Conservation (phyloP, 83 land plant species). For the Picea abies region DNA sequence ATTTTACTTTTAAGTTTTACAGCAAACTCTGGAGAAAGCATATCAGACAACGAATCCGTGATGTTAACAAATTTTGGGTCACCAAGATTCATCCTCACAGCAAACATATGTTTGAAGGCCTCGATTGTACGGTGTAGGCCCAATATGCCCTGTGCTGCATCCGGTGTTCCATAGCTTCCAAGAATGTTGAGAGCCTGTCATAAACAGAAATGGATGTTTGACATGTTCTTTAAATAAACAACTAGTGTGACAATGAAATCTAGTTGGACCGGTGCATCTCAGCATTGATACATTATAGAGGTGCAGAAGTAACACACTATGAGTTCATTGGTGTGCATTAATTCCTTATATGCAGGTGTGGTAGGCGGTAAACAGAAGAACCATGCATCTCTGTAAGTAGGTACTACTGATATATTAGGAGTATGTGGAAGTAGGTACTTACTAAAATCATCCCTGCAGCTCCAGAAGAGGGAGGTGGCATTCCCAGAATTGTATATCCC, state of each 20-base stretch:
- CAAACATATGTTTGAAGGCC: slow-evolving; percentile 93
- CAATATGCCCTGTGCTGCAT: slow-evolving; percentile 51
- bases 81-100: slow-evolving; percentile 83
- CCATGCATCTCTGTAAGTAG: background rate
- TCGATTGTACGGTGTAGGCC: slow-evolving; percentile 87
- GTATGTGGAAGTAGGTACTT: slow-evolving; percentile 8
- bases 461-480: slow-evolving; percentile 98
- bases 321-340: background rate
- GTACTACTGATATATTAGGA: no score
- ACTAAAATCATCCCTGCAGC: slow-evolving; percentile 76
- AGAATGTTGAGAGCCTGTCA: slow-evolving; percentile 74
- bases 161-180: slow-evolving; percentile 43
- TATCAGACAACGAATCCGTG: slow-evolving; percentile 36
- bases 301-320: background rate
- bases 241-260: no score
- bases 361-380: background rate
- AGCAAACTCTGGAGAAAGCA: slow-evolving; percentile 79
- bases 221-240: no score
- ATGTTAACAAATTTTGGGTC: slow-evolving; percentile 85
- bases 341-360: background rate
- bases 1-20: slow-evolving; percentile 55
- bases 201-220: background rate
- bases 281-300: no score
- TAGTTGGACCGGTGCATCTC: no score
- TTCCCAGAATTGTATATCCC: slow-evolving; percentile 78